Base-by-base conservation (phyloP, 2,329 filamentous ascomycete species). In the Epicoccum sorghinum region DNA sequence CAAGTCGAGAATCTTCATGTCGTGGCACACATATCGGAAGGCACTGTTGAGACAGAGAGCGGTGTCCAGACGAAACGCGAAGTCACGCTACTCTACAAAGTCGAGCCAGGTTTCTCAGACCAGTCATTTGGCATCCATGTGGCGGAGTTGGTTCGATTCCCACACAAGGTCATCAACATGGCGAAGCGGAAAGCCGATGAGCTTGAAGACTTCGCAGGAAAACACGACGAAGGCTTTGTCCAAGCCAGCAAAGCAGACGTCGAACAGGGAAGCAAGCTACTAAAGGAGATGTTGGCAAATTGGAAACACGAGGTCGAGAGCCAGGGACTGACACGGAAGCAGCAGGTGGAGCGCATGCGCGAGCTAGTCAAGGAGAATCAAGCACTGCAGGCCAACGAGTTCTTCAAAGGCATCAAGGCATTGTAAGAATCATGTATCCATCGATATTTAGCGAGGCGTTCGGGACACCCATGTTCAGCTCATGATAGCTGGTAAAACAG, bases 41-140 rank as follows among this genome's bases (percentile, higher is more conserved):
- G 71, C 8, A 73, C 67, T 45, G 83, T 85, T 41, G 74, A 78
- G 30, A 73, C 77, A 7, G 71, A 73, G 4, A 60, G 69, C 13
- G 72, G 73, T 7, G 66, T 72, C 25, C 70, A 75, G 42, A 69
- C 70, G 61, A 60, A 80, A 81, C 62, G 83, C 35, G 91, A 98
- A 77, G 96, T 99, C 41, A 98, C 93, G 1, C 83, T 99, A 6
- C 84, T 99, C 5, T 99, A 99, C 82, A 96, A 96, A 78, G 95
- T 99, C 32, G 91, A 96, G 69, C 90, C 91, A 0, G 95, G 95
- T 43, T 89, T 99, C 65, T 97, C 92, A 71, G 95, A 99, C 75
- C 95, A 99, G 78, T 95, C 89, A 54, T 99, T 99, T 74, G 95
- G 95, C 66, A 99, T 99, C 66, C 95, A 99, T 76, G 96, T 99